phyloP scores from a whole-genome alignment of 352 stramenopile species.

The Ophiocytium majus region DNA sequence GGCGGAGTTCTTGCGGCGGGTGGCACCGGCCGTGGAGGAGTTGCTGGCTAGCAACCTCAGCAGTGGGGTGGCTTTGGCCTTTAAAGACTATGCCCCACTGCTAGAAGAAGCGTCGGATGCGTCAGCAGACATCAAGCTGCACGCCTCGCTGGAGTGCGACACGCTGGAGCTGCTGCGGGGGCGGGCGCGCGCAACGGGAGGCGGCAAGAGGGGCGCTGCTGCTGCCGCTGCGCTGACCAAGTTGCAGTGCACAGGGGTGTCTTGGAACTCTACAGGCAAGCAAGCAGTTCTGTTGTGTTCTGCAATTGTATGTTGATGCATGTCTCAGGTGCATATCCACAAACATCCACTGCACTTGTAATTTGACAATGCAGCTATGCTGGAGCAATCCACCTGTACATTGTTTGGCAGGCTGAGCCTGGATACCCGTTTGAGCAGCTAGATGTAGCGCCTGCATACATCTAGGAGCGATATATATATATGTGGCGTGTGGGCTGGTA shows the following conservation, averaged over 20 bases:
- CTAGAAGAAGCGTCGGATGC: neutral
- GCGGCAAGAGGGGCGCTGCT: neutral
- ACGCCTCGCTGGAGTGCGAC: neutral
- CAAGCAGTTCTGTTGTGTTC: too few species aligned
- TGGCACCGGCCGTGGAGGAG: conserved; percentile 27
- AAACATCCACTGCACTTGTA: too few species aligned
- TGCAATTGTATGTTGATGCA: too few species aligned
- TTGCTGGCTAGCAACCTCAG: conserved; percentile 29
- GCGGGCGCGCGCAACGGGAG: neutral
- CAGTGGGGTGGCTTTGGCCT: neutral
- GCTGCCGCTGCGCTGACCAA: neutral
- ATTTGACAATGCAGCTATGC: too few species aligned
- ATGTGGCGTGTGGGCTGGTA: too few species aligned
- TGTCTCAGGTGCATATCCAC: too few species aligned
- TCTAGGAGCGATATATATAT: too few species aligned
- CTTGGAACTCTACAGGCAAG: conserved; percentile 78
- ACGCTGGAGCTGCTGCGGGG: neutral
- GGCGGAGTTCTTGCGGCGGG: conserved; percentile 23
- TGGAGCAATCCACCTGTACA: too few species aligned
- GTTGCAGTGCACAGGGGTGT: conserved; percentile 75
- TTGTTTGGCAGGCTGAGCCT: too few species aligned
- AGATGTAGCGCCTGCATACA: too few species aligned
- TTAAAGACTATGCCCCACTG: neutral
- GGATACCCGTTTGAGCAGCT: too few species aligned
- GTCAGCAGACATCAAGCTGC: neutral